These are phyloP conservation scores for Boletales sp. DNA, from an alignment of 768 basidiomycete species.

Conservation along the genomic window DNA sequence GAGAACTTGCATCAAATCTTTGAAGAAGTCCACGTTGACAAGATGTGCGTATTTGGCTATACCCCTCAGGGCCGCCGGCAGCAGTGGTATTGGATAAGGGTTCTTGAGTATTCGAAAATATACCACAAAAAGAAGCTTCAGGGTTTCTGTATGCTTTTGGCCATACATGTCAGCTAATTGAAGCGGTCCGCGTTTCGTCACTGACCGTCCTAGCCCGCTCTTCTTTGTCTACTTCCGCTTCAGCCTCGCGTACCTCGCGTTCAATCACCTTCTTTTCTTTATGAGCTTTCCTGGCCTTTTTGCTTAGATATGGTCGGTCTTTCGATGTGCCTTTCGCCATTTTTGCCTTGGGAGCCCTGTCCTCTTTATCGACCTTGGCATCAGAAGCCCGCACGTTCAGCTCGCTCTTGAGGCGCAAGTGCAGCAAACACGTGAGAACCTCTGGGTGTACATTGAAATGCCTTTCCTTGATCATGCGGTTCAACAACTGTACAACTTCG, in stretches of 20 bases:
- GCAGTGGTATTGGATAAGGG: constrained; percentile 69
- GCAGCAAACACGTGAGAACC: constrained; percentile 78
- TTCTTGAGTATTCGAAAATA: constrained; percentile 96
- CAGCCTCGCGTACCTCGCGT: constrained; percentile 91
- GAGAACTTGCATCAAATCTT: constrained; percentile 85
- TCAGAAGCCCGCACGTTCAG: constrained; percentile 77
- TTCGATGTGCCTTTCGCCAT: constrained; percentile 53
- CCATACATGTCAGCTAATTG: constrained; percentile 19
- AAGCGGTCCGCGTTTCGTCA: constrained; percentile 17
- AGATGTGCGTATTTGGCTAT: constrained; percentile 93
- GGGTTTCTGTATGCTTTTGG: constrained; percentile 90
- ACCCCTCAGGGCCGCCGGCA: constrained; percentile 86
- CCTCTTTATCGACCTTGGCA: constrained; percentile 56
- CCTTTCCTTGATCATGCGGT: constrained; percentile 94
- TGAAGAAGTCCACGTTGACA: constrained; percentile 98
- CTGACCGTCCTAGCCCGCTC: constrained; percentile 79
- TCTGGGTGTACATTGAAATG: constrained; percentile 88
- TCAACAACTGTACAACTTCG: constrained; percentile 84
- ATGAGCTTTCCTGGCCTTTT: constrained; percentile 80
- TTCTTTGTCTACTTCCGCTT: constrained; percentile 89
- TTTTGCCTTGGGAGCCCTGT: constrained; percentile 40
- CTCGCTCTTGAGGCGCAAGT: constrained; percentile 85
- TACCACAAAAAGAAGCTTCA: constrained; percentile 94
- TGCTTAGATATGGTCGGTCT: constrained; percentile 77
- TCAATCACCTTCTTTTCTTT: constrained; percentile 90